These are phyloP conservation scores for Zopfia rhizophila DNA, from an alignment of 2,329 filamentous ascomycete genomes.

Conservation along the genomic window DNA sequence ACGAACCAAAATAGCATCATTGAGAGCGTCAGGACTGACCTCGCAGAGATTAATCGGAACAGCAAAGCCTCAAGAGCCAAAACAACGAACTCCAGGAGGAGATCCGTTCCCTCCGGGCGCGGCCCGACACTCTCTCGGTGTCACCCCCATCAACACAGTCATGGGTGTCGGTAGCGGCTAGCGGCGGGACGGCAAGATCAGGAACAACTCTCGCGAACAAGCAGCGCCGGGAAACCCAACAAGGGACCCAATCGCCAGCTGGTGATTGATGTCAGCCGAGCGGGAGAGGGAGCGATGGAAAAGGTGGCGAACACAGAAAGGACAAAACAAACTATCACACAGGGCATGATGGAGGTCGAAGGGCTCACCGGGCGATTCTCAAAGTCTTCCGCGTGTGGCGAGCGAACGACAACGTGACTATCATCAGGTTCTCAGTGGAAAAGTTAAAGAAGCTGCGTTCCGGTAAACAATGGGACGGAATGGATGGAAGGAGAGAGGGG, in stretches of 20 bases:
- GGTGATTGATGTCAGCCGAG: conserved; percentile 20
- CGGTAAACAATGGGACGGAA: conserved; percentile 20
- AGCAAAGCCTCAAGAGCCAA: conserved; percentile 13
- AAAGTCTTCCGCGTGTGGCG: conserved; percentile 20
- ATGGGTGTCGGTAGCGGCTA: conserved; percentile 19
- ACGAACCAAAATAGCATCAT: conserved; percentile 11
- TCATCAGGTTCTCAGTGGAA: conserved; percentile 26
- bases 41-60: conserved; percentile 9
- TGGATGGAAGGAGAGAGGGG: too few species aligned
- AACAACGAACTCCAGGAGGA: conserved; percentile 7
- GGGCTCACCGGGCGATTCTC: conserved; percentile 12
- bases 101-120: conserved; percentile 10
- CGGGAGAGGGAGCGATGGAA: conserved; percentile 8
- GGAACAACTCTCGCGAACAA: conserved; percentile 8
- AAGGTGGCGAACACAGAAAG: conserved; percentile 17
- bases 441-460: conserved; percentile 25
- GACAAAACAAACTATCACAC: conserved; percentile 17
- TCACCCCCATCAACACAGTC: conserved; percentile 11
- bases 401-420: conserved; percentile 17
- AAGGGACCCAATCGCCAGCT: conserved; percentile 13
- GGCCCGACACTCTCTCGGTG: conserved; percentile 17
- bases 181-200: conserved; percentile 8
- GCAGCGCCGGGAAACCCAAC: conserved; percentile 7
- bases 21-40: conserved; percentile 5
- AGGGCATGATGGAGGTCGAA: conserved; percentile 19